Evolutionary conservation across 306 rosid genomes (phyloP), one percentile per base, ranked within the genome.

Genomic region (Ormosia emarginata): DNA sequence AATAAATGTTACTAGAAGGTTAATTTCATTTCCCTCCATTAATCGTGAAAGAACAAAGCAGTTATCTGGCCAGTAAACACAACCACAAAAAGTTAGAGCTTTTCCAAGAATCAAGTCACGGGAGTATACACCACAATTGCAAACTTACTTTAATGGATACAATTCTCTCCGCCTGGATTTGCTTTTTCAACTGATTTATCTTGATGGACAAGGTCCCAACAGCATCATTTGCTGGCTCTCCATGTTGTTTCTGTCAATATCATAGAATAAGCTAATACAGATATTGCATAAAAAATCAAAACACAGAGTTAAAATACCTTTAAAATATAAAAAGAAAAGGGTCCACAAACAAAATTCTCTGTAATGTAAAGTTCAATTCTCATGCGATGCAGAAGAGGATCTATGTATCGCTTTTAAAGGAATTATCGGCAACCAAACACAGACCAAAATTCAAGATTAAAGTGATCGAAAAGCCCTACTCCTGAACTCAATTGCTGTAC

Each of bases 121-220:
- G 34, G 6, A 67, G n/a, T 66, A 43, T 4, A 34, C 29, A 46
- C 82, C 75, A 24, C 13, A 67, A 7, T 65, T 12, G 43, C 17
- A 56, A 24, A 74, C 91, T 84, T 86, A 93, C 97, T 75, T 82
- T 87, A 40, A 95, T 71, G 3, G 74, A 85, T 67, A 70, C 74
- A 53, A 79, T n/a, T 84, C 99, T 90, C 87, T 90, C 95, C 12
- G 84, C 89, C 78, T 90, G 94, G 82, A 95, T 90, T 92, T 95
- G 89, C 90, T 78, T 88, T 86, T 83, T 90, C 44, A 93, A 88
- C 78, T 89, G 90, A 83, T 89, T 85, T 82, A 95, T 90, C 90
- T 90, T 91, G 81, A 53, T n/a, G 34, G 80, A 62, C 91, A 93
- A 89, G 81, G 75, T 66, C 75, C 79, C 92, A 67, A 74, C 41